These are phyloP conservation scores for Russula virescens DNA, from an alignment of 768 basidiomycete species.

Conservation along the genomic window DNA sequence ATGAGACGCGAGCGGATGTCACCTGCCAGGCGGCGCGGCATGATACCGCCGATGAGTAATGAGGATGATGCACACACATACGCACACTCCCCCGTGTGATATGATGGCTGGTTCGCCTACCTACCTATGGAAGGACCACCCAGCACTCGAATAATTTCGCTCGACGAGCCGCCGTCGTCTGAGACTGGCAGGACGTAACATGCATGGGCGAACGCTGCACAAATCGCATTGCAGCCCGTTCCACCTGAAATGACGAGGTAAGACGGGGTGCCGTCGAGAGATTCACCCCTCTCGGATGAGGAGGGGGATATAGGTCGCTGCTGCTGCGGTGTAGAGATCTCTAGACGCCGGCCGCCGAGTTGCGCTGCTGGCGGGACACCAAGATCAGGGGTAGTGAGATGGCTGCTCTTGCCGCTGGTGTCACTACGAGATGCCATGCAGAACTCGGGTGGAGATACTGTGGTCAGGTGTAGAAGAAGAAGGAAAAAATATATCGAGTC, in stretches of 20 bases:
- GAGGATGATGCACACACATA: no score
- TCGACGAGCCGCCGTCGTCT: conserved; percentile 93
- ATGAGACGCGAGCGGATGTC: conserved; percentile 87
- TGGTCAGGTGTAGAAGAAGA: background rate
- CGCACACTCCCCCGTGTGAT: no score
- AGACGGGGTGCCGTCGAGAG: conserved; percentile 31
- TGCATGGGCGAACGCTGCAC: conserved; percentile 71
- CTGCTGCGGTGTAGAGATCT: conserved; percentile 49
- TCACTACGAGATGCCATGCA: background rate
- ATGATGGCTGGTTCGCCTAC: no score
- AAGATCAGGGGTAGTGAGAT: background rate
- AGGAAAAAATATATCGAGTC: no score
- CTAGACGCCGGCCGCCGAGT: conserved; percentile 37
- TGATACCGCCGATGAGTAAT: background rate
- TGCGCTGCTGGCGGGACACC: background rate
- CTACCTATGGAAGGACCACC: conserved; percentile 81
- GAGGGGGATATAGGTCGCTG: background rate
- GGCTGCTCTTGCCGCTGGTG: background rate
- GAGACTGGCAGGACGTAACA: conserved; percentile 89
- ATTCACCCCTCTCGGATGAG: background rate
- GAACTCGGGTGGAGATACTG: background rate
- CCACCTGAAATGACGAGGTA: conserved; percentile 85
- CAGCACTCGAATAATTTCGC: conserved; percentile 88
- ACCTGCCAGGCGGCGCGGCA: conserved; percentile 39
- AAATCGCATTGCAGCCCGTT: conserved; percentile 91